These are phyloP conservation scores for Blastomyces gilchristii DNA, from an alignment of 2,329 filamentous ascomycete species.

Conservation along the genomic window DNA sequence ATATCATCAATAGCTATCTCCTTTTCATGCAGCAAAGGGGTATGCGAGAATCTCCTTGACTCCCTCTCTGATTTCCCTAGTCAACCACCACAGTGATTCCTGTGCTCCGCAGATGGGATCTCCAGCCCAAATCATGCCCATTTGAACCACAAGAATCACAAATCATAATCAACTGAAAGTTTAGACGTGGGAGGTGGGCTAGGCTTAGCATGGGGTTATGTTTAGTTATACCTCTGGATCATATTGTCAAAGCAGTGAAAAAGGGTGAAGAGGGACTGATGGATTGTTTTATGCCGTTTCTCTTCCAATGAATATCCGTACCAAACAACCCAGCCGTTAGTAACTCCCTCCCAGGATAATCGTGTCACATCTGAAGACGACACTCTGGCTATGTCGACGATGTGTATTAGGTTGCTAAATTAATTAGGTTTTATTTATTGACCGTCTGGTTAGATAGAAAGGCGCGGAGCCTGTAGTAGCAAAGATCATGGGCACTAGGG, in stretches of 20 bases:
- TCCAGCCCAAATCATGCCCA: background rate
- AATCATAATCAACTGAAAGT: background rate
- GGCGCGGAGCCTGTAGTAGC: background rate
- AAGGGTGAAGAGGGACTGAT: no score
- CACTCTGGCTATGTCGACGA: background rate
- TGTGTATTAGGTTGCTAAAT: background rate
- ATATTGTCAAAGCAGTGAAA: no score
- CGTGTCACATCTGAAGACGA: background rate
- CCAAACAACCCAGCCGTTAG: background rate
- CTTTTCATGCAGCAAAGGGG: no score
- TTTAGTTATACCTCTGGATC: background rate
- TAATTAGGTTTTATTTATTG: background rate
- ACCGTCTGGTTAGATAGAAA: background rate
- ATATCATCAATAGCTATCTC: no score
- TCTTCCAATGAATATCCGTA: background rate
- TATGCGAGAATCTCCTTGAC: background rate
- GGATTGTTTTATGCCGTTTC: no score
- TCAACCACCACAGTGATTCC: background rate
- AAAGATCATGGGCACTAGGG: background rate
- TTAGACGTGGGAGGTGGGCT: background rate
- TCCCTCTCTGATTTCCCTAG: background rate
- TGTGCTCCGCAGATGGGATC: background rate
- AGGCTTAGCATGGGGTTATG: background rate
- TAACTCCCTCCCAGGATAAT: background rate
- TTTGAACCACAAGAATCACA: background rate